Evolutionary conservation across 805 yeast genomes (phyloP), one percentile per base, ranked within the genome.

Genomic region (Candida incommunis): DNA sequence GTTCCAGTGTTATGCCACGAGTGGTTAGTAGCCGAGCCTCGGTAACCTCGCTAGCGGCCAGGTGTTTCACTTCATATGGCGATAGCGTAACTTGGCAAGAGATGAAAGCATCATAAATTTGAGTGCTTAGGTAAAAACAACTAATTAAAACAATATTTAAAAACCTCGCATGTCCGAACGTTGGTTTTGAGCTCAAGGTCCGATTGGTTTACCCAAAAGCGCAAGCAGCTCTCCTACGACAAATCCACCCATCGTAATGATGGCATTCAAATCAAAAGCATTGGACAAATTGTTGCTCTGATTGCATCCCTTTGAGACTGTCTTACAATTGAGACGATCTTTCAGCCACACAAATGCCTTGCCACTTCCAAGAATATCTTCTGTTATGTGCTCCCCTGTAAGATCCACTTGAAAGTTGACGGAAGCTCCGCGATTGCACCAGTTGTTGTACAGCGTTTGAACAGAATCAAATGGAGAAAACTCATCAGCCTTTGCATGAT

Each of bases 401-500:
- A n/a, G 22, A 43, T 35, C 41, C 16, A 43, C 40, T 22, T 45
- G 43, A 21, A 29, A 47, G 41, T 45, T 45, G 22, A 47, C 45
- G 26, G 42, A 25, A 7, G 44, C 50, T 22, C 50, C 50, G 11
- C 21, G 5, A 15, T n/a, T 25, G 22, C 50, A 48, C 43, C 37
- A 31, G 37, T 31, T 11, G 7, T 31, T 16, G 37, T 31, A 31
- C 13, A 31, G 18, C 9, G 9, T 4, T n/a, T 54, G 56, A 4
- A 54, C 57, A 18, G 20, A 37, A 2, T 24, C 40, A 40, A 45
- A 29, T n/a, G 51, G 51, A 22, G 45, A 52, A 25, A 54, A 46
- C 40, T 52, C 54, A 41, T 55, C 59, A 18, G 35, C 22, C 15
- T 41, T 45, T 20, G 57, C 54, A 31, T 55, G 53, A 45, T 51